Evolutionary conservation across 2,329 filamentous ascomycete genomes (phyloP).

Genomic region (Aspergillus amoenus): DNA sequence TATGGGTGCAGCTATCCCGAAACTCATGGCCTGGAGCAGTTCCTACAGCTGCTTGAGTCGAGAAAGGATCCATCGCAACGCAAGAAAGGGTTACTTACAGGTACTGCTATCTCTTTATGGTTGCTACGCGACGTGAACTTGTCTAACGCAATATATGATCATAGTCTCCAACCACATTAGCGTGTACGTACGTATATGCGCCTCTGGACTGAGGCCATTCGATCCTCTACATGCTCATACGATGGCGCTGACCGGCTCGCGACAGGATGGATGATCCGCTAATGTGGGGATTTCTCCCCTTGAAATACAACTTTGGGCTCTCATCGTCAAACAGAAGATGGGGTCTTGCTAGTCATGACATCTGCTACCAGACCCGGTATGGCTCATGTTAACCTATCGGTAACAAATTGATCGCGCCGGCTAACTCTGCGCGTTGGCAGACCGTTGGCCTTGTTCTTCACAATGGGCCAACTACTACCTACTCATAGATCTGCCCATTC

Average conservation of each 20-base stretch:
- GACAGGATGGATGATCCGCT: slow-evolving; percentile 86
- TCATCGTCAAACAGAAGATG: slow-evolving; percentile 71
- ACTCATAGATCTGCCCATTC: slow-evolving; percentile 82
- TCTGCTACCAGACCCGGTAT: slow-evolving; percentile 87
- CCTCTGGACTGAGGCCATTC: slow-evolving; percentile 17
- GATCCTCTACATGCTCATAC: slow-evolving; percentile 11
- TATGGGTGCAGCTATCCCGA: slow-evolving; percentile 73
- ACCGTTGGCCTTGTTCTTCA: slow-evolving; percentile 75
- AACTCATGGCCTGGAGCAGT: slow-evolving; percentile 71
- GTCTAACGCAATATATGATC: not conserved
- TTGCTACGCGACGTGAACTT: not conserved
- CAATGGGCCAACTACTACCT: slow-evolving; percentile 82
- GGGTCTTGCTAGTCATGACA: slow-evolving; percentile 89
- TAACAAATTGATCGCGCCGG: not conserved
- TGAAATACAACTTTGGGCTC: slow-evolving; percentile 69
- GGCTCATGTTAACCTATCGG: not conserved
- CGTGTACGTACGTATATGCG: slow-evolving; percentile 64
- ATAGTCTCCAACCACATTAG: slow-evolving; percentile 84
- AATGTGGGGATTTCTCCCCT: slow-evolving; percentile 85
- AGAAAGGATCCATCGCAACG: slow-evolving; percentile 66
- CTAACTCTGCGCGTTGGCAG: slow-evolving; percentile 44
- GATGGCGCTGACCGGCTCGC: slow-evolving; percentile 27
- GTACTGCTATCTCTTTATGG: slow-evolving; percentile 45
- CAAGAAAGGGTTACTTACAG: slow-evolving; percentile 77
- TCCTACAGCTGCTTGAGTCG: slow-evolving; percentile 73